These are phyloP conservation scores for Acer campestre DNA, from an alignment of 345 rosid species.

Conservation along the genomic window DNA sequence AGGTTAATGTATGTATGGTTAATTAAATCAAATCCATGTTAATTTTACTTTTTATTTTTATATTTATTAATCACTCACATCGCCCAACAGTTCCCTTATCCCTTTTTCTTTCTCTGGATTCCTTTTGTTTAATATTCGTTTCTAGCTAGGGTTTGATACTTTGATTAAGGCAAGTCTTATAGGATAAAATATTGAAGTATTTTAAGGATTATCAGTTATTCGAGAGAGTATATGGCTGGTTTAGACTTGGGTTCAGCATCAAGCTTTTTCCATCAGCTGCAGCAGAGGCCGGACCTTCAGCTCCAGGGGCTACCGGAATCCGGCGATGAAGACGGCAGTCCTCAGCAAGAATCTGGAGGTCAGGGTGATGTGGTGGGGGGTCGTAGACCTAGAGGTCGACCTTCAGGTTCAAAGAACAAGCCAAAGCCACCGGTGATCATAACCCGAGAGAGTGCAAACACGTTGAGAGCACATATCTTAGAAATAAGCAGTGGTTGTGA, in stretches of 20 bases:
- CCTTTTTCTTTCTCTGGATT: background rate
- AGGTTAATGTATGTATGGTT: background rate
- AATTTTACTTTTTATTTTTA: background rate
- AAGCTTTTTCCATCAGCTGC: constrained; percentile 24
- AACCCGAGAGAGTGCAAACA: constrained; percentile 50
- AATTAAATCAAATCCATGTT: background rate
- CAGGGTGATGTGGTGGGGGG: constrained; percentile 20
- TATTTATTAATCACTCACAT: background rate
- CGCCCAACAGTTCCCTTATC: background rate
- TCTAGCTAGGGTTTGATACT: constrained; percentile 23
- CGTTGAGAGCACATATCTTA: constrained; percentile 48
- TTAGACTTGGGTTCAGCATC: constrained; percentile 26
- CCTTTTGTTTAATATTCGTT: constrained; percentile 18
- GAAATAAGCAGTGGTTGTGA: constrained; percentile 48
- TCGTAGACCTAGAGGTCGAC: constrained; percentile 49
- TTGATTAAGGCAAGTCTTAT: background rate
- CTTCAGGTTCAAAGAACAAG: constrained; percentile 52
- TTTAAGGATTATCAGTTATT: background rate
- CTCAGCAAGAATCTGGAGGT: background rate
- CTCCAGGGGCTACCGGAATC: constrained; percentile 22
- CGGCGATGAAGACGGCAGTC: constrained; percentile 6
- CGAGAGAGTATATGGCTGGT: constrained; percentile 19
- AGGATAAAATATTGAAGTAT: background rate
- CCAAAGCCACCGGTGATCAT: constrained; percentile 50
- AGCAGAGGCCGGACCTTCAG: constrained; percentile 25